Base-by-base conservation (phyloP, 306 rosid genomes). In the Senna siamea region DNA sequence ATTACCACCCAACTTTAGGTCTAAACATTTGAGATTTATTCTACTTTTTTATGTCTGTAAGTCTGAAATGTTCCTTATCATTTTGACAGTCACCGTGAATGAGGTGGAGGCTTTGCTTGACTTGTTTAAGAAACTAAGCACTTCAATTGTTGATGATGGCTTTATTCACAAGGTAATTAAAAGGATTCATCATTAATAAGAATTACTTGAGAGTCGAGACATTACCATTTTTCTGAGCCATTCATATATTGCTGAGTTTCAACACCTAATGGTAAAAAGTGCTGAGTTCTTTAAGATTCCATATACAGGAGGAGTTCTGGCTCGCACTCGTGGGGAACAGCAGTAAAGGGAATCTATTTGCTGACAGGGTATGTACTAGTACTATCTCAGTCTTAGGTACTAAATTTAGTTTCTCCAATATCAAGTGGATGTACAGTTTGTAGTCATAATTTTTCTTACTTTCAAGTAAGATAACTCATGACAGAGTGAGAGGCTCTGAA, bases 61-160 rank as follows among this genome's bases (percentile, higher is more conserved):
- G 57, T 74, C 19, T 60, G 28, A 17, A 17, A 35, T 35, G 28
- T n/a, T 60, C 47, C 66, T 35, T 17, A 60, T 35, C 47, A 35
- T 60, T 35, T 17, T 60, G 47, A 35, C 88, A 88, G 97, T 92
- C 83, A 83, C 90, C 28, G 81, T 86, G 41, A 92, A 89, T 80
- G 97, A 92, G 79, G 87, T 92, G 58, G 96, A 89, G 79, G 93
- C 96, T 64, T 75, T 92, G 84, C 55, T 74, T 64, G 80, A 74
- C 62, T 75, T 90, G 59, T 92, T 70, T 80, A 88, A 83, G 84
- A 83, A 81, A 79, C 81, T 92, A 78, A 81, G 93, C 67, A 75
- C 86, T 85, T 15, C 90, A 52, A 81, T 89, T 28, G 19, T 72
- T 59, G 82, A 87, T 50, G 96, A 89, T 75, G 90, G 84, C 40